A percentile compares a stretch with the other conserved stretches of the same genome.
Evolutionary conservation across 2,329 filamentous ascomycete genomes (phyloP).

Genomic region (Aspergillus phoenicis): DNA sequence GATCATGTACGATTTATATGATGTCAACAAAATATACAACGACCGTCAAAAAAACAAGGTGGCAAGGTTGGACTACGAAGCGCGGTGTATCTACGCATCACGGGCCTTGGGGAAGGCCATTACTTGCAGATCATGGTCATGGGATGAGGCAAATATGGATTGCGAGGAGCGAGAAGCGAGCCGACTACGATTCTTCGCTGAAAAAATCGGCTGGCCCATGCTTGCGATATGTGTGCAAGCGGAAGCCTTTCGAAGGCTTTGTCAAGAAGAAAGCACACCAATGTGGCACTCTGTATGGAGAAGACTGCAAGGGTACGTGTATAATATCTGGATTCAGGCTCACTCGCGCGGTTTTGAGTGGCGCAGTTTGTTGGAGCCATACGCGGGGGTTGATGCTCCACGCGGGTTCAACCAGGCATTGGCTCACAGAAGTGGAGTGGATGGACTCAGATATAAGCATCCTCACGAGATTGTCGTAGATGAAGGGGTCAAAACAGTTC

Average conservation of each 20-base stretch:
- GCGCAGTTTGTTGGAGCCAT: constrained; percentile 19
- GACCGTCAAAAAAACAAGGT: too few species aligned
- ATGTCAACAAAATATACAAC: too few species aligned
- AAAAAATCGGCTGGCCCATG: constrained; percentile 28
- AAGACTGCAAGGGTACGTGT: constrained; percentile 18
- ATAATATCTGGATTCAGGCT: constrained; percentile 32
- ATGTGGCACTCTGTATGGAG: constrained; percentile 23
- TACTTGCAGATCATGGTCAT: not conserved
- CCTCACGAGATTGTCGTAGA: constrained; percentile 18
- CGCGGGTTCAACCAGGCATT: constrained; percentile 8
- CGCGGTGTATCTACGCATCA: not conserved
- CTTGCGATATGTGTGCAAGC: constrained; percentile 31
- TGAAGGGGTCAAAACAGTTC: constrained; percentile 2
- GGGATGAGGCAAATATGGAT: not conserved
- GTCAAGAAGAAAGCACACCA: not conserved
- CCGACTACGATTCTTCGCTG: constrained; percentile 13
- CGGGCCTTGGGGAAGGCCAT: constrained; percentile 3
- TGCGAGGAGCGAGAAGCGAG: not conserved
- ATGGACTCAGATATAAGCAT: constrained; percentile 5
- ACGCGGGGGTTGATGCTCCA: constrained; percentile 7
- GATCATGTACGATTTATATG: too few species aligned
- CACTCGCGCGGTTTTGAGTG: constrained; percentile 29
- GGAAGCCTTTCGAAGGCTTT: constrained; percentile 27
- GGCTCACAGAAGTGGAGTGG: not conserved
- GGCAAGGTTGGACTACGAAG: too few species aligned